These are phyloP conservation scores for Luvunga scandens DNA, from an alignment of 345 rosid genomes.

Conservation along the genomic window DNA sequence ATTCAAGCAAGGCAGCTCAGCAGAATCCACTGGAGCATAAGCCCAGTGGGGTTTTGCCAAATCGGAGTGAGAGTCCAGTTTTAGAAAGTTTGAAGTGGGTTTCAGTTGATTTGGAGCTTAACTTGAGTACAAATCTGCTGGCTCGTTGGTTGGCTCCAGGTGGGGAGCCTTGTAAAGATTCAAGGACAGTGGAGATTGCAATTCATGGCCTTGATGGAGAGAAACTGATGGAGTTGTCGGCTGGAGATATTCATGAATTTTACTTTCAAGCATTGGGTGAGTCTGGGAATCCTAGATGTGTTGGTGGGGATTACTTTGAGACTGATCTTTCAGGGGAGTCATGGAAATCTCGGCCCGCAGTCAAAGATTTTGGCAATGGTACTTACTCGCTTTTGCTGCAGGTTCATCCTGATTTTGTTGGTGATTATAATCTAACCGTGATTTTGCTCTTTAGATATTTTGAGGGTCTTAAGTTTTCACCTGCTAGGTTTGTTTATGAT, in stretches of 20 bases:
- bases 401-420: conserved; percentile 86
- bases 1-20: background rate
- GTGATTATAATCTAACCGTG: conserved; percentile 65
- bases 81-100: conserved; percentile 41
- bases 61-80: background rate
- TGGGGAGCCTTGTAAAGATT: conserved; percentile 63
- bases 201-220: conserved; percentile 57
- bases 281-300: conserved; percentile 47
- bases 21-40: background rate
- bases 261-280: conserved; percentile 61
- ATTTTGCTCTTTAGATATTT: conserved; percentile 74
- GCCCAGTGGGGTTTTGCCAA: background rate
- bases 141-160: conserved; percentile 65
- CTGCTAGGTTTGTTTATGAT: conserved; percentile 59
- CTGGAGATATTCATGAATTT: conserved; percentile 68
- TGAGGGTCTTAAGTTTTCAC: conserved; percentile 70
- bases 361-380: conserved; percentile 81
- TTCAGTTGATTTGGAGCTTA: conserved; percentile 42
- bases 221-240: conserved; percentile 46
- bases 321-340: conserved; percentile 78
- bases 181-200: conserved; percentile 49
- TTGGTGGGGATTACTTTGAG: conserved; percentile 91
- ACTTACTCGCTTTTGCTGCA: conserved; percentile 68
- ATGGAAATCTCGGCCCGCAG: conserved; percentile 85
- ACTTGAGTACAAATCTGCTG: conserved; percentile 52